Evolutionary conservation across 2,329 filamentous ascomycete genomes (phyloP).

Genomic region (Raffaelea ambrosiae): DNA sequence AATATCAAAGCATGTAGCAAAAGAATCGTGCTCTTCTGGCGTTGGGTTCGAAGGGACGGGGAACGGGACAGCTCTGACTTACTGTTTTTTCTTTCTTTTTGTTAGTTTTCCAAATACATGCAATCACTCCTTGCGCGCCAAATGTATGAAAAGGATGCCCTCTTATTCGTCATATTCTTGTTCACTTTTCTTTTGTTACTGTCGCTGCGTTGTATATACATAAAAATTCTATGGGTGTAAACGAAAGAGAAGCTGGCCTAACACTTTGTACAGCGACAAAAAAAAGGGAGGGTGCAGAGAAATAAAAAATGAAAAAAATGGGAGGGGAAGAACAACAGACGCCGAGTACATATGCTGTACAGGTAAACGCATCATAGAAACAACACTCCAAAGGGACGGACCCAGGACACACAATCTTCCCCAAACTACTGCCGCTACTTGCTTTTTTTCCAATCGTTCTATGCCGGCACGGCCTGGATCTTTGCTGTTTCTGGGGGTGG

Average conservation of each 20-base stretch:
- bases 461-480: constrained; percentile 31
- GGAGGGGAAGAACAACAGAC: not conserved
- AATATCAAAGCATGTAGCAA: too few relatives aligned
- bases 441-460: not conserved
- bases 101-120: too few relatives aligned
- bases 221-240: not conserved
- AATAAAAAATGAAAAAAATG: not conserved
- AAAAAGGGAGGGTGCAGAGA: not conserved
- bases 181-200: not conserved
- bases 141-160: too few relatives aligned
- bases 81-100: too few relatives aligned
- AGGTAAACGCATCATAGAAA: not conserved
- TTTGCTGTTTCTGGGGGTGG: constrained; percentile 37
- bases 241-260: not conserved
- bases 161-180: not conserved
- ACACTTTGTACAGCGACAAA: not conserved
- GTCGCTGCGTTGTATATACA: not conserved
- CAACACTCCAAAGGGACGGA: not conserved
- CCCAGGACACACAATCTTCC: too few relatives aligned
- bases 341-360: not conserved
- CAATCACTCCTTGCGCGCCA: not conserved
- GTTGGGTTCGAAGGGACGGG: too few relatives aligned
- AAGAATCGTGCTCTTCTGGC: too few relatives aligned
- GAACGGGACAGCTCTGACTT: too few relatives aligned
- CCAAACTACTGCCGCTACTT: too few relatives aligned